These are phyloP conservation scores for Ascomycota sp. DNA, from an alignment of 2,329 filamentous ascomycete genomes.

Conservation along the genomic window DNA sequence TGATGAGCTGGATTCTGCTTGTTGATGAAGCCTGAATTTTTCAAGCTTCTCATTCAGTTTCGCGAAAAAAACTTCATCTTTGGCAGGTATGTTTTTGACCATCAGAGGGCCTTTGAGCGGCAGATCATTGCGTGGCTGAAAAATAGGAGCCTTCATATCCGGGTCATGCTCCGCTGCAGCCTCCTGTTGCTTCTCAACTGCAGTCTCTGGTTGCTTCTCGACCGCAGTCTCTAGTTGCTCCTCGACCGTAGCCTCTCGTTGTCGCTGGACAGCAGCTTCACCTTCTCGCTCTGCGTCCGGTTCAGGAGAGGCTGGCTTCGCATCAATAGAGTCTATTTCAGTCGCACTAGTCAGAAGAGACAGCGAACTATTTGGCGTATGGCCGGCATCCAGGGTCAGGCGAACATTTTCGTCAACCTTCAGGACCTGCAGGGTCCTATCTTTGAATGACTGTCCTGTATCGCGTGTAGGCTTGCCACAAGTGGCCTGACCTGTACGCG, in stretches of 20 bases:
- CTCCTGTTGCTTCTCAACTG: neutral
- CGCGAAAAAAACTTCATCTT: conserved; percentile 33
- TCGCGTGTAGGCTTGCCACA: conserved; percentile 4
- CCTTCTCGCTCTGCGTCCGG: conserved; percentile 10
- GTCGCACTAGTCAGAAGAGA: conserved; percentile 26
- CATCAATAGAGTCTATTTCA: no score
- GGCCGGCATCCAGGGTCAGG: conserved; percentile 40
- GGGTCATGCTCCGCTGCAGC: neutral
- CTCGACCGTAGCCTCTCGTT: no score
- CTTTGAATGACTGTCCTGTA: conserved; percentile 14
- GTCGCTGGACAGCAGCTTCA: conserved; percentile 11
- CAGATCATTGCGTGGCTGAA: conserved; percentile 23
- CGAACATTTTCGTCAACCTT: conserved; percentile 27
- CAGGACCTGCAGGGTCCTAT: conserved; percentile 24
- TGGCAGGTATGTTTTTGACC: conserved; percentile 32
- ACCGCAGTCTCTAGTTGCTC: no score
- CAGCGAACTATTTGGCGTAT: conserved; percentile 40
- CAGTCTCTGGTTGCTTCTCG: neutral
- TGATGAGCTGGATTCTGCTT: no score
- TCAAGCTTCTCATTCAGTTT: conserved; percentile 30
- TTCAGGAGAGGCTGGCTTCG: no score
- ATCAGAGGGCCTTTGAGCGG: conserved; percentile 30
- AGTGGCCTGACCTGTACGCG: no score
- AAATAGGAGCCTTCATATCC: conserved; percentile 6
- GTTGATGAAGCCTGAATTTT: no score